A percentile compares a stretch with the other conserved stretches of the same genome.
These are phyloP conservation scores for Aechmea fasciata DNA, from an alignment of 176 grass and related monocot species.

Conservation along the genomic window DNA sequence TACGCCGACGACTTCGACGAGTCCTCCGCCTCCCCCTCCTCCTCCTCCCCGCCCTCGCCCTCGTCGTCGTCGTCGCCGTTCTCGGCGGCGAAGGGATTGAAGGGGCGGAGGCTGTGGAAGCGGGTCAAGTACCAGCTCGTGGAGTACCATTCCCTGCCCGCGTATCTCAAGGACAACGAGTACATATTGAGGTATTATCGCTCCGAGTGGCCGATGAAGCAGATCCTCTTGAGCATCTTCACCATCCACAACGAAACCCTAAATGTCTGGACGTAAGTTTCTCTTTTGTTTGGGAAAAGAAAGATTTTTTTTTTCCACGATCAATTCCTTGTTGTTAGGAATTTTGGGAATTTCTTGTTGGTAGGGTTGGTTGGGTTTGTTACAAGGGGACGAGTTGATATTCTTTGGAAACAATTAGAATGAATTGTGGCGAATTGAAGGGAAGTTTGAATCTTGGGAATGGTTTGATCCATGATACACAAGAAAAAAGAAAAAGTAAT, in stretches of 20 bases:
- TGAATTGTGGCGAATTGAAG: too few relatives aligned
- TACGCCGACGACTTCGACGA: neutral
- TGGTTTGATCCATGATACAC: too few relatives aligned
- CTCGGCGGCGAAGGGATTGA: neutral
- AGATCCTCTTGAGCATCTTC: conserved; percentile 78
- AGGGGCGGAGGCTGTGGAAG: conserved; percentile 13
- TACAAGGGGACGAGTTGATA: too few relatives aligned
- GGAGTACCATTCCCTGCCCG: conserved; percentile 66
- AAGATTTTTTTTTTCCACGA: neutral
- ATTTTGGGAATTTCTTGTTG: neutral
- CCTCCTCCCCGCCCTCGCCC: too few relatives aligned
- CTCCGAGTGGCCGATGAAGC: conserved; percentile 74
- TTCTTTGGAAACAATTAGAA: too few relatives aligned
- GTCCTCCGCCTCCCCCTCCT: neutral
- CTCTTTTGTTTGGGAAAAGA: neutral
- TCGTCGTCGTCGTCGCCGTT: neutral
- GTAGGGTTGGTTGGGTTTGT: neutral
- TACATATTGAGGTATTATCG: conserved; percentile 77
- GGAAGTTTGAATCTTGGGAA: too few relatives aligned
- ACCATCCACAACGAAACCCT: conserved; percentile 95
- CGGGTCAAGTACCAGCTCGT: conserved; percentile 48
- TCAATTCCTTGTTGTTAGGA: neutral
- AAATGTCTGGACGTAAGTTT: conserved; percentile 81
- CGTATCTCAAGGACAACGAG: conserved; percentile 83
- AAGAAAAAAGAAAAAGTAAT: too few relatives aligned